A percentile compares a stretch with the other conserved stretches of the same genome.
Evolutionary conservation across 176 grass and related monocot species (phyloP).

Genomic region (Puya raimondii): DNA sequence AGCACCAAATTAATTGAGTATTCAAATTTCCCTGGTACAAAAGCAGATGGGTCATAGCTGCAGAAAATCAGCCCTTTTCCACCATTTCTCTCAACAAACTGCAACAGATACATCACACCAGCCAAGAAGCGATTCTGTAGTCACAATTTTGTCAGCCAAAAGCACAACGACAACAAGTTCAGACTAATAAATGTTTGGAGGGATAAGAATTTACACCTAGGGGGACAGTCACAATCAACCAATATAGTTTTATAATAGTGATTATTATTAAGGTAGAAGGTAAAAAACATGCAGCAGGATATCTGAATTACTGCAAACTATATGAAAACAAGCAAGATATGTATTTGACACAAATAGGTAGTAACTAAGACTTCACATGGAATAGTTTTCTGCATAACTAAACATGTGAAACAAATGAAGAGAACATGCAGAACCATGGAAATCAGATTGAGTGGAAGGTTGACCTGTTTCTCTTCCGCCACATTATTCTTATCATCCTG

Average conservation of each 20-base stretch:
- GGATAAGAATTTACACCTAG: background rate
- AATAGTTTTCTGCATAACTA: background rate
- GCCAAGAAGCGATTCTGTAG: slow-evolving; percentile 72
- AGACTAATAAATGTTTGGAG: background rate
- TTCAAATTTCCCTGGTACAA: background rate
- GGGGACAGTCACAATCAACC: no score
- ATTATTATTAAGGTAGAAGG: no score
- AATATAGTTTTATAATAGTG: no score
- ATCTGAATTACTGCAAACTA: no score
- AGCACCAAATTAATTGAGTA: background rate
- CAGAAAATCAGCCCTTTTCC: slow-evolving; percentile 72
- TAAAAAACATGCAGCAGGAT: no score
- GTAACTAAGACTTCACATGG: no score
- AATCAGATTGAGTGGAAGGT: background rate
- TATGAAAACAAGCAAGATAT: no score
- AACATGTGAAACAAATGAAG: background rate
- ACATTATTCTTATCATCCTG: slow-evolving; percentile 88
- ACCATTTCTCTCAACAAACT: slow-evolving; percentile 89
- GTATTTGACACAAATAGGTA: no score
- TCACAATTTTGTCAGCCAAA: slow-evolving; percentile 14
- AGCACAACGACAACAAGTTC: no score
- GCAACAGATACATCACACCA: slow-evolving; percentile 90
- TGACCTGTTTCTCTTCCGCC: slow-evolving; percentile 83
- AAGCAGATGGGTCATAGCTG: background rate
- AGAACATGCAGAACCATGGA: background rate